phyloP scores from a whole-genome alignment of 148 eudicot genomes.

The Diospyros lotus region DNA sequence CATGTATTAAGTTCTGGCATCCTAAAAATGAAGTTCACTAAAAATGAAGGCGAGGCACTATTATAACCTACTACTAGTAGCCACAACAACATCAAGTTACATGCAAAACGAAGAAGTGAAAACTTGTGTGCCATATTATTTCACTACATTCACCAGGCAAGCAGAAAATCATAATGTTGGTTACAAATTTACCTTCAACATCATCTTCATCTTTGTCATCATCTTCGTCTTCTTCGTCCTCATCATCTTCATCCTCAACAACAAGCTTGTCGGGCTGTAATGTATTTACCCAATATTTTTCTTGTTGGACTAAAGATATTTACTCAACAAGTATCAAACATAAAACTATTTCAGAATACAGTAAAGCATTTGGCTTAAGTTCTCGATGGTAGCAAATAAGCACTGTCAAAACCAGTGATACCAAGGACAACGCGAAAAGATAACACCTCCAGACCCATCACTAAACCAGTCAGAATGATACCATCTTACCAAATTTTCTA shows the following conservation, averaged over 20 bases:
- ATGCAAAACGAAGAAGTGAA: no score
- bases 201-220: conserved; percentile 12
- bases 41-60: no score
- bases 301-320: not conserved
- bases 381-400: not conserved
- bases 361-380: not conserved
- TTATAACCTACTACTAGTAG: no score
- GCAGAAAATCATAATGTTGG: not conserved
- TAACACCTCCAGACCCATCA: not conserved
- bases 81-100: no score
- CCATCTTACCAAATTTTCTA: no score
- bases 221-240: conserved; percentile 4
- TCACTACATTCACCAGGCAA: no score
- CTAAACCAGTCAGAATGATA: not conserved
- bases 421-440: not conserved
- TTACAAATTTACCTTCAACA: not conserved
- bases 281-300: not conserved
- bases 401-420: not conserved
- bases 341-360: not conserved
- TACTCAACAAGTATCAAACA: not conserved
- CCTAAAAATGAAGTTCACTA: no score
- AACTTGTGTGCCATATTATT: no score
- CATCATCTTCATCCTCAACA: conserved; percentile 7
- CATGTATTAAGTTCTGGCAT: no score
- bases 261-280: conserved; percentile 5